A percentile compares a stretch with the other conserved stretches of the same genome.
Evolutionary conservation across 148 eudicot species (phyloP).

Genomic region (Linanthus parryae): DNA sequence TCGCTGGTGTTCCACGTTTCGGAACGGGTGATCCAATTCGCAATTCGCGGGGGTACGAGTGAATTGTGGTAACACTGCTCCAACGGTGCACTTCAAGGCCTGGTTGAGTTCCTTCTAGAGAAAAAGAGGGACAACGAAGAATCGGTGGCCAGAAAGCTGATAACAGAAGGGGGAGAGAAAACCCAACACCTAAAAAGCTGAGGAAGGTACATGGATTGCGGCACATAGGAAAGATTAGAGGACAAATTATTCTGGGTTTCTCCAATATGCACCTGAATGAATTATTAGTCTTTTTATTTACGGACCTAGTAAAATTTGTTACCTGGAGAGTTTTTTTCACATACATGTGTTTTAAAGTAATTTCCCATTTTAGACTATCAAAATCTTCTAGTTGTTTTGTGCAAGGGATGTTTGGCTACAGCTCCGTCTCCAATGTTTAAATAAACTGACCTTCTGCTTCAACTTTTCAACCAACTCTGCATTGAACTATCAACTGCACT

Average conservation of each 20-base stretch:
- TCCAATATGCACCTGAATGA: neutral
- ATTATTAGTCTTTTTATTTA: neutral
- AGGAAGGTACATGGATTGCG: neutral
- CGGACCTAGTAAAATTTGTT: neutral
- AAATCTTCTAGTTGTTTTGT: no score
- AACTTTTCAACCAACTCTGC: no score
- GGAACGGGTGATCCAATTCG: no score
- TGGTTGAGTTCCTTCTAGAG: constrained; percentile 22
- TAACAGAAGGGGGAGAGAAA: neutral
- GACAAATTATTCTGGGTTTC: neutral
- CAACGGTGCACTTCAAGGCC: constrained; percentile 28
- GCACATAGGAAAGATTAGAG: neutral
- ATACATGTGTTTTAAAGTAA: neutral
- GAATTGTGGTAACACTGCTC: no score
- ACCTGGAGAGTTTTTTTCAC: neutral
- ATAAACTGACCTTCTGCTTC: no score
- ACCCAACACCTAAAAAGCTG: neutral
- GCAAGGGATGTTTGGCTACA: no score
- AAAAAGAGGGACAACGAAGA: constrained; percentile 19
- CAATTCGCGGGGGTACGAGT: no score
- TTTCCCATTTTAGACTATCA: no score
- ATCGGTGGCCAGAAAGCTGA: neutral
- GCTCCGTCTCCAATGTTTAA: no score
- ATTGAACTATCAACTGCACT: no score
- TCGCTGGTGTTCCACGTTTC: no score